A percentile compares a stretch with the other conserved stretches of the same genome.
Evolutionary conservation across 495 filamentous ascomycete species (phyloP).

Genomic region (Penicillium subrubescens): DNA sequence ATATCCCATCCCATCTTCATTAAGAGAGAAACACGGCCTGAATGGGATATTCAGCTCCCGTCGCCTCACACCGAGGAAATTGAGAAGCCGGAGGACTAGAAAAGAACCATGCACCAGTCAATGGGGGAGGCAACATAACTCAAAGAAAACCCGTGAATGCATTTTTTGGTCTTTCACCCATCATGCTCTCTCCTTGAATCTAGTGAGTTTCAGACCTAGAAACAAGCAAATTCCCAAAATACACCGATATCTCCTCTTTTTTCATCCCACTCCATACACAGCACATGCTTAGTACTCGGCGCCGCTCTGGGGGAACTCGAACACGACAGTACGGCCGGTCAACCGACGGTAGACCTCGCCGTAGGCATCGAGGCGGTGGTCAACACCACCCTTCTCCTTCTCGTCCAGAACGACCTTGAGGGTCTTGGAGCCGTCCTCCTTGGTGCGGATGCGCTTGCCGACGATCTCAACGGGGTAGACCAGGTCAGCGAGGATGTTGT

Average conservation of each 20-base stretch:
- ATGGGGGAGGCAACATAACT: constrained; percentile 31
- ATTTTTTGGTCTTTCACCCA: constrained; percentile 39
- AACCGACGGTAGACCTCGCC: constrained; percentile 96
- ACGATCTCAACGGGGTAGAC: constrained; percentile 99
- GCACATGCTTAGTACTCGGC: constrained; percentile 70
- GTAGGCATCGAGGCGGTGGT: constrained; percentile 98
- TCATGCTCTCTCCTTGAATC: constrained; percentile 34
- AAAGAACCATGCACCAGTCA: constrained; percentile 29
- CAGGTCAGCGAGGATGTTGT: constrained; percentile 91
- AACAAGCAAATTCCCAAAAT: constrained; percentile 28
- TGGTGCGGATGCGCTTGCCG: constrained; percentile 93
- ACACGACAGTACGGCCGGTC: constrained; percentile 89
- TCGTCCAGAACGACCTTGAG: constrained; percentile 98
- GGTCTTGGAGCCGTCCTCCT: constrained; percentile 96
- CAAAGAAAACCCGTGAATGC: constrained; percentile 38
- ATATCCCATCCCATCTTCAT: constrained; percentile 38
- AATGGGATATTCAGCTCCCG: constrained; percentile 31
- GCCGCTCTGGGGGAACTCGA: constrained; percentile 93
- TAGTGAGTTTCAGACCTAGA: constrained; percentile 36
- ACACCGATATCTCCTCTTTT: constrained; percentile 28
- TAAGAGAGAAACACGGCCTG: constrained; percentile 30
- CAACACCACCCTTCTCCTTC: constrained; percentile 98
- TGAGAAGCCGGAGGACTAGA: constrained; percentile 14
- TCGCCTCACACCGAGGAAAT: constrained; percentile 21
- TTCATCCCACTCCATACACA: constrained; percentile 21